phyloP scores from a whole-genome alignment of 768 basidiomycete species.

The Thelephora aurantiotincta region DNA sequence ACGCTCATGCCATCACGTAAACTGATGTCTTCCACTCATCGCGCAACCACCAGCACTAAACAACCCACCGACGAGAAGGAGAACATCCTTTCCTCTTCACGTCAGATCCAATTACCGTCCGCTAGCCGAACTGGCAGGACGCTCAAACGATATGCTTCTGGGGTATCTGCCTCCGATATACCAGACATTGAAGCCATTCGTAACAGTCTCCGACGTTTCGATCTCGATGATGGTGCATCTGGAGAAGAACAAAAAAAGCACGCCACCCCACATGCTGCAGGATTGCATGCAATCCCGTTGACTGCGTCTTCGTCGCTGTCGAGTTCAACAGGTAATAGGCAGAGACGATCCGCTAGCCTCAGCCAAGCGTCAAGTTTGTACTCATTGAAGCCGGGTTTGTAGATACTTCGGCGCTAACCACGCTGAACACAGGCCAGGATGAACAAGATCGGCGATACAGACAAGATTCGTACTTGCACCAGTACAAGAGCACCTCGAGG shows the following conservation, averaged over 20 bases:
- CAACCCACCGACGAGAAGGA: conserved; percentile 22
- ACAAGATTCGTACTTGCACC: background rate
- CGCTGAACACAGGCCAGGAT: background rate
- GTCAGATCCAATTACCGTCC: conserved; percentile 3
- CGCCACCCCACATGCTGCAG: background rate
- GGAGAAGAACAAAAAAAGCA: conserved; percentile 4
- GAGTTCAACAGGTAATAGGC: conserved; percentile 33
- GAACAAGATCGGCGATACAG: conserved; percentile 2
- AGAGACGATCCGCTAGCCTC: conserved; percentile 64
- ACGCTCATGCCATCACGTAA: conserved; percentile 5
- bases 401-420: conserved; percentile 5
- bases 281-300: conserved; percentile 7
- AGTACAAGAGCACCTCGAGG: conserved; percentile 9
- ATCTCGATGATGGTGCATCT: conserved; percentile 13
- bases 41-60: conserved; percentile 9
- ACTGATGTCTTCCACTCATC: conserved; percentile 8
- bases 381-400: background rate
- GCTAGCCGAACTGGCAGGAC: conserved; percentile 7
- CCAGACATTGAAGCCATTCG: background rate
- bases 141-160: background rate
- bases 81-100: conserved; percentile 6
- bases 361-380: conserved; percentile 44
- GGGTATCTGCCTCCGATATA: background rate
- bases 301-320: conserved; percentile 11
- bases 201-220: background rate